Evolutionary conservation across 2,329 filamentous ascomycete genomes (phyloP), one percentile per base, ranked within the genome.

Genomic region (Rhynchosporium graminicola): DNA sequence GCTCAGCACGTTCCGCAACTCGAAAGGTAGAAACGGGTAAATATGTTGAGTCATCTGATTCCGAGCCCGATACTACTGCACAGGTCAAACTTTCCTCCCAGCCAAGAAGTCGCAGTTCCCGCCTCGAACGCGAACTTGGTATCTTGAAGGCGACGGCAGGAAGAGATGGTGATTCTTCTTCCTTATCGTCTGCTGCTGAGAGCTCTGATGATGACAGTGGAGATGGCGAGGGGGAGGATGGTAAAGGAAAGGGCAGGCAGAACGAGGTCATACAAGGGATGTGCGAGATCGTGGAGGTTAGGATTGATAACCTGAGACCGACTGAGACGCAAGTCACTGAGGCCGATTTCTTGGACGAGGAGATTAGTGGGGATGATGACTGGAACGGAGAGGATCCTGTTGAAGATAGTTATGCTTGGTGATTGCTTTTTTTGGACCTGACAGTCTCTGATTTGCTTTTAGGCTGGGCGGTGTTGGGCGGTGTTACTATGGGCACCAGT

Each of bases 291-390:
- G 89, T 93, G 20, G 83, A 89, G 63, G 82, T 93, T 48, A 79
- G 85, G 50, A 87, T 93, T 67, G 90, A 93, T 74, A 93, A 93
- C 72, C 83, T 90, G 71, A 87, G 91, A 64, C 86, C 87, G 4
- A 81, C 81, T 2, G 90, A 92, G 76, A 77, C 82, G 29, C 86
- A 88, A 64, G 90, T 82, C 66, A 82, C 82, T 28, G 90, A 92
- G 79, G 84, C 82, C 1, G 89, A 94, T 72, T 93, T 94, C 69
- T 74, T 90, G 13, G 82, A 84, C 64, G 76, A 75, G 6, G 82
- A 84, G 66, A 74, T 72, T 84, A 80, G 86, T 56, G 84, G 83
- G 4, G 82, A 84, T 55, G 76, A 79, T 42, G 80, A 83, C 51
- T 81, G 83, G 62, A 80, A 81, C 38, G 80, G 70, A 0, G 69